These are phyloP conservation scores for Reticulascus tulasneorum DNA, from an alignment of 2,329 filamentous ascomycete species.

Conservation along the genomic window DNA sequence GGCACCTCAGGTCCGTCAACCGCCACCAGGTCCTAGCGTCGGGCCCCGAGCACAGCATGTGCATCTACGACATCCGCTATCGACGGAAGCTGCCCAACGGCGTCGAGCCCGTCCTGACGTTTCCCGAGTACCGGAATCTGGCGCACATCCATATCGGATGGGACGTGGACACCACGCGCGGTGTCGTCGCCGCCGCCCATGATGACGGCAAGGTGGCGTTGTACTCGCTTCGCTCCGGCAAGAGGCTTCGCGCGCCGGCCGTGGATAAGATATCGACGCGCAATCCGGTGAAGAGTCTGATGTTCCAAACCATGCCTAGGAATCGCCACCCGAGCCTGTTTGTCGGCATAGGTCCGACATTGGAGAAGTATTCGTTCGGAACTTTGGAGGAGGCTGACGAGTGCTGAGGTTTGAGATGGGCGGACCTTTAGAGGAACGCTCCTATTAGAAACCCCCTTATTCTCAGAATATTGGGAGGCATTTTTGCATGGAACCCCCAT, in stretches of 20 bases:
- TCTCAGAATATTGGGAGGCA: conserved; percentile 15
- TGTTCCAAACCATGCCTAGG: conserved; percentile 40
- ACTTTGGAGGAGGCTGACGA: conserved; percentile 27
- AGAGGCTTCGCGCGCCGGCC: conserved; percentile 24
- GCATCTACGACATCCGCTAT: conserved; percentile 55
- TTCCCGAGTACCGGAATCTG: conserved; percentile 47
- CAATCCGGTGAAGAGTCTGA: conserved; percentile 36
- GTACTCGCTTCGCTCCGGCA: conserved; percentile 46
- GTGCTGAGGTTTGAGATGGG: conserved; percentile 2
- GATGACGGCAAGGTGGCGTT: conserved; percentile 44
- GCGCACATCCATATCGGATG: conserved; percentile 47
- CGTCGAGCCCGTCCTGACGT: conserved; percentile 38
- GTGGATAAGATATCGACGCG: conserved; percentile 19
- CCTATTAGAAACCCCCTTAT: no score
- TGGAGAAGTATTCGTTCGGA: conserved; percentile 44
- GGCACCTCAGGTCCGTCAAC: conserved; percentile 47
- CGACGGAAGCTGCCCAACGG: conserved; percentile 12
- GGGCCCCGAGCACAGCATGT: conserved; percentile 45
- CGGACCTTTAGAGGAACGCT: no score
- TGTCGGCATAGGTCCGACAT: conserved; percentile 29
- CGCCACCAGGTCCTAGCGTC: conserved; percentile 49
- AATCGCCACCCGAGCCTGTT: conserved; percentile 46
- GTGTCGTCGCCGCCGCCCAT: conserved; percentile 51
- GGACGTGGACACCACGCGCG: conserved; percentile 42
- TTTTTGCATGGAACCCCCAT: no score